phyloP scores from a whole-genome alignment of 495 filamentous ascomycete genomes.

The Penicillium soppii region DNA sequence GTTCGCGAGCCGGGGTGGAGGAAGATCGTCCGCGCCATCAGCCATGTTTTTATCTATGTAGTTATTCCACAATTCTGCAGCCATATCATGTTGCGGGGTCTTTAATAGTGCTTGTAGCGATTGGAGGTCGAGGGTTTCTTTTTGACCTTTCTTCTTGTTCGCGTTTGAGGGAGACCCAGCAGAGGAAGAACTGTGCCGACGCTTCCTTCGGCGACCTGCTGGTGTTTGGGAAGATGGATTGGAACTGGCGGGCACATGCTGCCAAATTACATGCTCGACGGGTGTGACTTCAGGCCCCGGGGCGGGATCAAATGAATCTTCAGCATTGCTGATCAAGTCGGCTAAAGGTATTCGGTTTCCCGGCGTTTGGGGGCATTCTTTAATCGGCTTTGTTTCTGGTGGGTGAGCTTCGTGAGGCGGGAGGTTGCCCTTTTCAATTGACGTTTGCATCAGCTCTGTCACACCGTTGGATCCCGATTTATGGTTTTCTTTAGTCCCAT shows the following conservation, averaged over 20 bases:
- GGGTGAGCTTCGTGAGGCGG: slow-evolving; percentile 2
- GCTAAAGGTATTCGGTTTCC: slow-evolving; percentile 70
- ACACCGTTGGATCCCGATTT: slow-evolving; percentile 43
- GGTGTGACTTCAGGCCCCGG: slow-evolving; percentile 53
- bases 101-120: slow-evolving; percentile 57
- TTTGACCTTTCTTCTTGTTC: slow-evolving; percentile 38
- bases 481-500: slow-evolving; percentile 42
- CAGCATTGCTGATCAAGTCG: slow-evolving; percentile 75
- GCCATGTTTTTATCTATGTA: slow-evolving; percentile 56
- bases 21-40: slow-evolving; percentile 35
- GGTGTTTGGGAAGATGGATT: slow-evolving; percentile 46
- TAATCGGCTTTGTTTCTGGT: slow-evolving; percentile 31
- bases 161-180: slow-evolving; percentile 65
- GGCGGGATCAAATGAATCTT: slow-evolving; percentile 49
- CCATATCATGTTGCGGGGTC: slow-evolving; percentile 80
- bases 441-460: slow-evolving; percentile 28
- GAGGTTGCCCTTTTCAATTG: slow-evolving; percentile 22
- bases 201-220: slow-evolving; percentile 60
- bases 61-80: slow-evolving; percentile 81
- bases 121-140: slow-evolving; percentile 49
- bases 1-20: slow-evolving; percentile 57
- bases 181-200: slow-evolving; percentile 79
- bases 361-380: slow-evolving; percentile 69
- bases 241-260: slow-evolving; percentile 52
- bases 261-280: slow-evolving; percentile 74